Evolutionary conservation across 495 filamentous ascomycete genomes (phyloP).

Genomic region (Podospora bellae-mahoneyi): DNA sequence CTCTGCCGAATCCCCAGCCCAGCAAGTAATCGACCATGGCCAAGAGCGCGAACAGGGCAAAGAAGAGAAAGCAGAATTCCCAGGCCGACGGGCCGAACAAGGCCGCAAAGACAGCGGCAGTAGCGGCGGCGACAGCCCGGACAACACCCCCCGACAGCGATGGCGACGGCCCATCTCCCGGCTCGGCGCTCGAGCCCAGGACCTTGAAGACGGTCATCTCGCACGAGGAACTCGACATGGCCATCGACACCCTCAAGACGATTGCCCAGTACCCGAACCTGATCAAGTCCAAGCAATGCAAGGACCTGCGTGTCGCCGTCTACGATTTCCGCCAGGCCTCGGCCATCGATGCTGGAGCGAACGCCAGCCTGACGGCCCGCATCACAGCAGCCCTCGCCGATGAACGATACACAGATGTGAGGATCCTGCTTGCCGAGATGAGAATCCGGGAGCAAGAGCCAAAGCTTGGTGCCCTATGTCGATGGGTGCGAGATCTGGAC

Average conservation of each 20-base stretch:
- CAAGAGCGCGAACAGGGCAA: background rate
- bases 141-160: conserved; percentile 2
- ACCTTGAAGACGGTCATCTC: conserved; percentile 36
- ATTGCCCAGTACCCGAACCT: conserved; percentile 41
- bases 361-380: conserved; percentile 41
- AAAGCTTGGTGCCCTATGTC: conserved; percentile 46
- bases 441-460: conserved; percentile 39
- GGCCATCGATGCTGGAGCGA: conserved; percentile 11
- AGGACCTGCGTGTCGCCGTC: conserved; percentile 43
- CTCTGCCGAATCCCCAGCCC: background rate
- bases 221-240: conserved; percentile 46
- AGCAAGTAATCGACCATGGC: background rate
- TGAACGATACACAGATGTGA: conserved; percentile 41
- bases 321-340: conserved; percentile 46
- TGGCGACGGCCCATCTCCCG: conserved; percentile 12
- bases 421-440: conserved; percentile 48
- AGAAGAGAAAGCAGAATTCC: conserved; percentile 11
- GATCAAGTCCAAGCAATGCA: conserved; percentile 47
- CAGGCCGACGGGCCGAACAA: conserved; percentile 30
- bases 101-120: conserved; percentile 22
- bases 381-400: conserved; percentile 45
- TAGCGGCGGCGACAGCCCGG: conserved; percentile 3
- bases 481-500: conserved; percentile 51
- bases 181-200: conserved; percentile 27
- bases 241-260: conserved; percentile 42